Percentiles rank a stretch among this genome's conserved stretches.
Conservation (phyloP, 768 basidiomycete genomes). For the Cystobasidium ongulense region DNA sequence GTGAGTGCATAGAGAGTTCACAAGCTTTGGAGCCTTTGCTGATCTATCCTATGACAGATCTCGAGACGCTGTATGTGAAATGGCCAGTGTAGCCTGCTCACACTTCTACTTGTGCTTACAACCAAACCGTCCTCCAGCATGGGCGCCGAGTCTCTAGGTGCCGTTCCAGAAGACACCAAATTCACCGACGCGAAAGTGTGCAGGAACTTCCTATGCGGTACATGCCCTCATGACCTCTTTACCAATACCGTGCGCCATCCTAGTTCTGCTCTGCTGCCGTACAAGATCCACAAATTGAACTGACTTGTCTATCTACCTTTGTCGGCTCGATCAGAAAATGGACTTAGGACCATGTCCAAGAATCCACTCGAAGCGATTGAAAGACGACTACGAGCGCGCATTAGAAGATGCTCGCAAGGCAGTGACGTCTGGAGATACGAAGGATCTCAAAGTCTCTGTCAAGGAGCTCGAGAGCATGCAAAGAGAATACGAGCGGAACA, state of each 20-base stretch:
- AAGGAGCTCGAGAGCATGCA: constrained; percentile 26
- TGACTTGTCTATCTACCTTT: neutral
- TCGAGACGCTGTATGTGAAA: constrained; percentile 20
- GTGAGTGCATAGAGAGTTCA: constrained; percentile 1
- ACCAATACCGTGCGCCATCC: constrained; percentile 75
- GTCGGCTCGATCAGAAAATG: constrained; percentile 72
- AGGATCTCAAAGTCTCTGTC: constrained; percentile 8
- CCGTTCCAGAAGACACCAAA: constrained; percentile 76
- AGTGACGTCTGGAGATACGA: neutral
- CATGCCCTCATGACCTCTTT: constrained; percentile 95
- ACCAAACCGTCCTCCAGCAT: constrained; percentile 56
- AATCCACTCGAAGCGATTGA: constrained; percentile 86
- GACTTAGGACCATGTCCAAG: constrained; percentile 96
- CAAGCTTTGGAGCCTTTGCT: neutral
- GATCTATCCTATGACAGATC: neutral
- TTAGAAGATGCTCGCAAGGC: constrained; percentile 18
- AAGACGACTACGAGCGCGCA: constrained; percentile 76
- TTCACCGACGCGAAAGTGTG: constrained; percentile 92
- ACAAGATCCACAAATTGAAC: too few relatives aligned
- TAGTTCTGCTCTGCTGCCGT: constrained; percentile 32
- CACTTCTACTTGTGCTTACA: neutral
- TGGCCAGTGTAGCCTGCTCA: neutral
- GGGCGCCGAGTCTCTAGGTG: constrained; percentile 99
- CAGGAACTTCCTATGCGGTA: constrained; percentile 93
- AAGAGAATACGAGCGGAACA: constrained; percentile 86